phyloP scores from a whole-genome alignment of 257 asterid genomes.

The Solanum corneliomulleri region DNA sequence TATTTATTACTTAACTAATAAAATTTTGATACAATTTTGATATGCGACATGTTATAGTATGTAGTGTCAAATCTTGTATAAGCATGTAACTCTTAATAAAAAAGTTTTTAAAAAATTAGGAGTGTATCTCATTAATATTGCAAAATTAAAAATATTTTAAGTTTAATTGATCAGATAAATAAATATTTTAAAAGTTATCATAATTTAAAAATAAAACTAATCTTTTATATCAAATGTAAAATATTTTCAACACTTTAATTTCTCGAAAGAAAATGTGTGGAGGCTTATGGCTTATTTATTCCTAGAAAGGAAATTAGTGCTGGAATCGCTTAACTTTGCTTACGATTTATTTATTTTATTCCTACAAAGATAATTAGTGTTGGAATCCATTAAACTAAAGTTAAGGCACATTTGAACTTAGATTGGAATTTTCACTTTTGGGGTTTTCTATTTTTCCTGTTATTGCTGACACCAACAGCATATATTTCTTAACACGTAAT shows the following conservation, averaged over 20 bases:
- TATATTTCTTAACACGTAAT: background rate
- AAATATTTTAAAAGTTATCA: rapidly evolving
- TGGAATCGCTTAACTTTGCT: background rate
- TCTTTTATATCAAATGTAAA: rapidly evolving
- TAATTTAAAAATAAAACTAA: no score
- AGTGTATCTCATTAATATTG: no score
- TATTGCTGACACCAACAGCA: background rate
- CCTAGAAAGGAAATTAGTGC: background rate
- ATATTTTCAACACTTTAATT: no score
- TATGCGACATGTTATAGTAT: no score
- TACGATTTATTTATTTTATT: background rate
- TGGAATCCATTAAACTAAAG: background rate
- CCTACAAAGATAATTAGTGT: background rate
- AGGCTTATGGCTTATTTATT: background rate
- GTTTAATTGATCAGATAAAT: no score
- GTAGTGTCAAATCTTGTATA: no score
- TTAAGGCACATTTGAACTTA: background rate
- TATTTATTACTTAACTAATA: rapidly evolving
- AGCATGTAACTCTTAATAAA: no score
- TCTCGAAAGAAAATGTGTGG: background rate
- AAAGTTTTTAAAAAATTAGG: no score
- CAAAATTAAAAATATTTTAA: no score
- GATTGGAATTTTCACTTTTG: background rate
- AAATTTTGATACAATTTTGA: no score
- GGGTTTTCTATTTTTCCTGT: background rate